phyloP scores from a whole-genome alignment of 306 rosid genomes.

The Hippophae tibetana region DNA sequence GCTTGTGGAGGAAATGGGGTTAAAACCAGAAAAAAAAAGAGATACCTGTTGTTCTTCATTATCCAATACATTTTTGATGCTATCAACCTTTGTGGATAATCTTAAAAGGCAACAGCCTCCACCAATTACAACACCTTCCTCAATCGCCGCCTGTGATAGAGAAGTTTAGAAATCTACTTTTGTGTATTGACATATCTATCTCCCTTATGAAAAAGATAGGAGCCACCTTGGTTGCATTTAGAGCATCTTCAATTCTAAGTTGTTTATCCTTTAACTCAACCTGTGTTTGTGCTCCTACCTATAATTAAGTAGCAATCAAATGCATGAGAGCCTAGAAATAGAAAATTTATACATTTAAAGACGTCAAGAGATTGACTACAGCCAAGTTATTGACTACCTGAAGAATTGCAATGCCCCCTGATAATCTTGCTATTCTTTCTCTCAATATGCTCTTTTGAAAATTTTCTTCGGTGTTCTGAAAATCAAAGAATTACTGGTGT shows the following conservation, averaged over 20 bases:
- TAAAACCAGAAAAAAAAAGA: background rate
- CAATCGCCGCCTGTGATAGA: conserved; percentile 68
- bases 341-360: conserved; percentile 7
- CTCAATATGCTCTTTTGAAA: conserved; percentile 71
- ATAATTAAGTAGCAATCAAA: conserved; percentile 18
- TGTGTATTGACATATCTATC: conserved; percentile 12
- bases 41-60: conserved; percentile 77
- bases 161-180: conserved; percentile 19
- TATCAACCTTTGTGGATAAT: conserved; percentile 61
- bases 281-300: conserved; percentile 97
- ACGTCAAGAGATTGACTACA: conserved; percentile 9
- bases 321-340: conserved; percentile 15
- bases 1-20: background rate
- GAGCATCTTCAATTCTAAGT: conserved; percentile 80
- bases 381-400: conserved; percentile 38
- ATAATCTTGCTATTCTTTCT: conserved; percentile 84
- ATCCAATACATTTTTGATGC: conserved; percentile 52
- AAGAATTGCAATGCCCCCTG: conserved; percentile 82
- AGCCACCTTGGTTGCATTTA: conserved; percentile 78
- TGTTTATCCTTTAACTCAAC: conserved; percentile 91
- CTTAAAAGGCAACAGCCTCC: conserved; percentile 94
- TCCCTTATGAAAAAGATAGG: conserved; percentile 5
- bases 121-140: conserved; percentile 93
- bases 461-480: conserved; percentile 70
- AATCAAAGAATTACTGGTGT: conserved; percentile 14